phyloP scores from a whole-genome alignment of 192 early-diverging fungal genomes.

The Gaertneriomyces sp. region DNA sequence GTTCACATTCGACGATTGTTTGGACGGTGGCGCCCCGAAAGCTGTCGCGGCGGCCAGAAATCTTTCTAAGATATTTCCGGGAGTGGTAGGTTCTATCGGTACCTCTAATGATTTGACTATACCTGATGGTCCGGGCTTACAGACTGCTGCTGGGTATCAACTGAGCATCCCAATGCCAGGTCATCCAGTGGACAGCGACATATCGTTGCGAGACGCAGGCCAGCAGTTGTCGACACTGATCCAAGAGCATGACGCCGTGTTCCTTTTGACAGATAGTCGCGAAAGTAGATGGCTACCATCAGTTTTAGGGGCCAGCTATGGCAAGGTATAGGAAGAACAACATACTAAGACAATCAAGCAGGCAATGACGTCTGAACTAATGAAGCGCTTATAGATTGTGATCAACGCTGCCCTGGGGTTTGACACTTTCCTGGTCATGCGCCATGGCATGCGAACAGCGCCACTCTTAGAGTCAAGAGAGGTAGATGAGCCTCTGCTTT shows the following conservation, averaged over 20 bases:
- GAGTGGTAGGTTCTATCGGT: constrained; percentile 53
- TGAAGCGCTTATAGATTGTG: constrained; percentile 54
- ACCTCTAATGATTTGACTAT: constrained; percentile 8
- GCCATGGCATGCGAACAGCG: constrained; percentile 67
- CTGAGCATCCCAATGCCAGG: constrained; percentile 96
- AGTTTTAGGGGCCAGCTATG: constrained; percentile 65
- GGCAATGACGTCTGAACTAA: no score
- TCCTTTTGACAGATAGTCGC: constrained; percentile 89
- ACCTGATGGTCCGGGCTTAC: neutral
- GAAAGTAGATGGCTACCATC: constrained; percentile 97
- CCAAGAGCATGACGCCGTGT: constrained; percentile 76
- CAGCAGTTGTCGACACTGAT: constrained; percentile 63
- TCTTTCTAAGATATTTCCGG: constrained; percentile 74
- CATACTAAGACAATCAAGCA: no score
- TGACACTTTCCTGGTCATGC: constrained; percentile 93
- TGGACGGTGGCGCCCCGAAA: constrained; percentile 83
- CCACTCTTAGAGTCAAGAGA: constrained; percentile 4
- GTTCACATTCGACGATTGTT: constrained; percentile 83
- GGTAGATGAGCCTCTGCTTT: constrained; percentile 6
- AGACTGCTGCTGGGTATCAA: constrained; percentile 65
- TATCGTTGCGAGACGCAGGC: constrained; percentile 33
- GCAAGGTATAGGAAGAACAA: constrained; percentile 42
- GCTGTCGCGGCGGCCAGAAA: constrained; percentile 79
- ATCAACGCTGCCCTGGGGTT: constrained; percentile 95
- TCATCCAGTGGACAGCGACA: constrained; percentile 54